A percentile compares a stretch with the other conserved stretches of the same genome.
Evolutionary conservation across 106 monocot species (phyloP).

Genomic region (Dendrobium catenatum): DNA sequence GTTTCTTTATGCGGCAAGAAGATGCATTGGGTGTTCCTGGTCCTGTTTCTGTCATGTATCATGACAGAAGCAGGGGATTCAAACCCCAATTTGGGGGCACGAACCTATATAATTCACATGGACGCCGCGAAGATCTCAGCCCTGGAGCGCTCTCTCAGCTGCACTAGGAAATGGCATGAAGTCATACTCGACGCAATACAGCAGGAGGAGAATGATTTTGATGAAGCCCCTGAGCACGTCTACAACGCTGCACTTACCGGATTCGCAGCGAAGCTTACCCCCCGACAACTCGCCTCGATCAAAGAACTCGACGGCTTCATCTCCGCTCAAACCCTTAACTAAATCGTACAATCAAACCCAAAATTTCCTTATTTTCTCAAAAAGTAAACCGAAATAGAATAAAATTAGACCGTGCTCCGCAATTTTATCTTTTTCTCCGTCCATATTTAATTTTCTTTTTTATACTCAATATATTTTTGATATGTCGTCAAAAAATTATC

Average conservation of each 20-base stretch:
- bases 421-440: too few species aligned
- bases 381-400: too few species aligned
- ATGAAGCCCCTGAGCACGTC: constrained; percentile 16
- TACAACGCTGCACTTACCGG: constrained; percentile 35
- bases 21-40: neutral
- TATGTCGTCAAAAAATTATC: too few species aligned
- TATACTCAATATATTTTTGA: too few species aligned
- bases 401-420: too few species aligned
- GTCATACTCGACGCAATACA: constrained; percentile 13
- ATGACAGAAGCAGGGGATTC: neutral
- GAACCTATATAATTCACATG: constrained; percentile 43
- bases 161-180: constrained; percentile 11
- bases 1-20: neutral
- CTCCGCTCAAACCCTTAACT: constrained; percentile 2
- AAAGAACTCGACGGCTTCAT: constrained; percentile 18
- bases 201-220: neutral
- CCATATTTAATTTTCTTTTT: too few species aligned
- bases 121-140: constrained; percentile 14
- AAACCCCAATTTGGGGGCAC: neutral
- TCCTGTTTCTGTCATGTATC: neutral
- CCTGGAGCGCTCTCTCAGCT: neutral
- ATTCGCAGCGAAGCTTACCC: constrained; percentile 32
- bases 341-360: too few species aligned
- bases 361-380: too few species aligned
- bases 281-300: constrained; percentile 15